Evolutionary conservation across 257 asterid species (phyloP), one percentile per base, ranked within the genome.

Genomic region (Jacaranda copaia): DNA sequence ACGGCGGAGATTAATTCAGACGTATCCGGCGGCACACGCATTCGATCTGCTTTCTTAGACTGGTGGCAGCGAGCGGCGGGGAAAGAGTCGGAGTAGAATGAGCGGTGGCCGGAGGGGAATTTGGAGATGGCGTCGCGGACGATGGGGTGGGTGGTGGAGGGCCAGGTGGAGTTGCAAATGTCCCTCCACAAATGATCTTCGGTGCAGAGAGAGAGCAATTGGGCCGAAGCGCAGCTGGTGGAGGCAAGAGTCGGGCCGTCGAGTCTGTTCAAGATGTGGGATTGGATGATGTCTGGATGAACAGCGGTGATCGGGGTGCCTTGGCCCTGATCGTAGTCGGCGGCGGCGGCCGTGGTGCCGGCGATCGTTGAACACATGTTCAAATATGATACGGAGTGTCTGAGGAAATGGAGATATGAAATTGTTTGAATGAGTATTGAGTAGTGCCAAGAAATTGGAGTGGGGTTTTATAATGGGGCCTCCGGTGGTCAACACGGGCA

Each of bases 221-320:
- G 75, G 0, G 83, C 36, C 52, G 93, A 83, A 76, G 94, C 82
- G 69, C 82, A 86, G 84, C 88, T 69, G 64, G 93, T 67, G 79
- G 97, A 70, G 72, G 92, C 89, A 3, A 94, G 96, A n/a, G 96
- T 81, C 13, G 87, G 79, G 80, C 97, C 98, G 80, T 94, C 97
- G 68, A 94, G 90, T 39, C 87, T 79, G 6, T 87, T 86, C 32
- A 92, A 68, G 71, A 92, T 85, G 40, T 91, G 91, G 8, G 93
- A 74, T 68, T 78, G 89, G 25, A 93, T 86, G 14, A 93, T 81
- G 77, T 92, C 94, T 4, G 92, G 82, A 14, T 86, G 96, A 73
- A 93, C 61, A 67, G 86, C 76, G 56, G 90, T 69, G 78, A 93
- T 86, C 1, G 77, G 45, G 38, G 86, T 73, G 25, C 43, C 81